Evolutionary conservation across 331 rosid species (phyloP), one percentile per base, ranked within the genome.

Genomic region (Acacia pycnantha): DNA sequence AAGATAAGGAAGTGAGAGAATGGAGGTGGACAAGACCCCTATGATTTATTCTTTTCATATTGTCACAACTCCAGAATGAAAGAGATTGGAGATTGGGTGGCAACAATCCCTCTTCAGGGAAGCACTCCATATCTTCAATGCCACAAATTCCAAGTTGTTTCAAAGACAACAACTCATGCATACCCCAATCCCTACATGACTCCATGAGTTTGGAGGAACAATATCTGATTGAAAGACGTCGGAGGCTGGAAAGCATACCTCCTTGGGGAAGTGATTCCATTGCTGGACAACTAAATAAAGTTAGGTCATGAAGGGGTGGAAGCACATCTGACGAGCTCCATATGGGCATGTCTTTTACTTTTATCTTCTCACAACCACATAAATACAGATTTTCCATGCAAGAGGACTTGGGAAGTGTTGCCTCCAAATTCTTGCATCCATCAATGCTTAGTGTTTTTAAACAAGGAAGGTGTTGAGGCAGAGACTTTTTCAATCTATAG

Each of bases 51-150:
- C 58, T 51, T 18, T 18, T 51, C 58, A 51, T 16, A 1, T 16
- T 51, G 0, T 0, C 0, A 16, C 58, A 16, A 0, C 0, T 0
- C 9, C 0, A 4, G 22, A 51, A 14, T 51, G 58, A 51, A 51
- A 51, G 58, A 51, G 58, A 51, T 51, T 51, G 22, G 22, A 51
- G 58, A 51, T 18, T 51, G 22, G 58, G 58, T 0, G 58, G 58
- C 22, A 51, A 18, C 22, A 18, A 51, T 51, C 58, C 58, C 22
- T 51, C 78, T 44, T 85, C 88, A 0, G 84, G 88, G 48, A 88
- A 88, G 31, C 80, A 77, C 67, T 73, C 66, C 48, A 58, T 75
- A 5, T 48, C 77, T 54, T 68, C 73, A 48, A 4, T 4, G 37
- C 51, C 76, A 37, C 19, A 4, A 13, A 87, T 12, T 0, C 0